These are phyloP conservation scores for Striga asiatica DNA, from an alignment of 257 asterid genomes.

Conservation along the genomic window DNA sequence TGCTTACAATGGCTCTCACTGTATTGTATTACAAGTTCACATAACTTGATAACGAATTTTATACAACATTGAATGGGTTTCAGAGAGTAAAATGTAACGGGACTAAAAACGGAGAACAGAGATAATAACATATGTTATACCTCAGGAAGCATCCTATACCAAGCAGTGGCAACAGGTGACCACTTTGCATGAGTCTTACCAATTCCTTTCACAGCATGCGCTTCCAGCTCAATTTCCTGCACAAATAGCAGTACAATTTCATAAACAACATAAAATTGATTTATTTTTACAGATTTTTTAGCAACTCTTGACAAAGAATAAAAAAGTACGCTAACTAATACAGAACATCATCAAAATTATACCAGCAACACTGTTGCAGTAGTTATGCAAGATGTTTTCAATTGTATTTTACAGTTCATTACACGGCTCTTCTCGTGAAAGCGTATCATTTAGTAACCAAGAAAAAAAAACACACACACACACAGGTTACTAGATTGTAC, in stretches of 20 bases:
- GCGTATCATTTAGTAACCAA: neutral
- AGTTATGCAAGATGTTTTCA: neutral
- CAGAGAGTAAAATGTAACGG: neutral
- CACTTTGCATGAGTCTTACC: constrained; percentile 97
- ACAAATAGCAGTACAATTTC: constrained; percentile 11
- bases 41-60: neutral
- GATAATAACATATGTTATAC: constrained; percentile 21
- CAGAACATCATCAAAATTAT: neutral
- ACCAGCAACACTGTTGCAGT: constrained; percentile 5
- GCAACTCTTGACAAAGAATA: constrained; percentile 2
- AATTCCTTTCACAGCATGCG: constrained; percentile 90
- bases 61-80: neutral
- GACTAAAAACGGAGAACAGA: neutral
- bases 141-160: constrained; percentile 99
- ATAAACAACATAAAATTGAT: neutral
- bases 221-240: constrained; percentile 97
- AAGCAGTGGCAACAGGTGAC: constrained; percentile 98
- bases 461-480: too few relatives aligned
- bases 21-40: neutral
- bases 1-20: neutral
- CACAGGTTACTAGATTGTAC: too few relatives aligned
- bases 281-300: neutral
- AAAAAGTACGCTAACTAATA: neutral
- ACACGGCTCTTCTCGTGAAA: constrained; percentile 6
- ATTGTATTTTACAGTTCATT: constrained; percentile 7